Conservation (phyloP, 495 filamentous ascomycete species). For the Lasiosphaeria miniovina region DNA sequence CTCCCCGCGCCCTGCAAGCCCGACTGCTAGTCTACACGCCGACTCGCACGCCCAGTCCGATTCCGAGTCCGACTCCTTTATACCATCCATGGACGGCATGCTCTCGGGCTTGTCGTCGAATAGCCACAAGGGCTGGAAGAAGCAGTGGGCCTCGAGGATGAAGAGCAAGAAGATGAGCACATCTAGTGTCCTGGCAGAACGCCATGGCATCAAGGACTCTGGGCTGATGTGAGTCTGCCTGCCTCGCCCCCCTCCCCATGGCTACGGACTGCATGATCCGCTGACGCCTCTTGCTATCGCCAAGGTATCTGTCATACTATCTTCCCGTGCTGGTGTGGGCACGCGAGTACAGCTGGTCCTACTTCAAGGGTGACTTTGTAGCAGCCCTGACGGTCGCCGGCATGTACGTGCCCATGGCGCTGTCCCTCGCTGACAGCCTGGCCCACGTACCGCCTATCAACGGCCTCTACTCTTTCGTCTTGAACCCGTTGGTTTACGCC, state of each 20-base stretch:
- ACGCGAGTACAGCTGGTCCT: slow-evolving; percentile 74
- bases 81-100: slow-evolving; percentile 17
- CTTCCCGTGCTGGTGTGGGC: slow-evolving; percentile 89
- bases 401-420: slow-evolving; percentile 96
- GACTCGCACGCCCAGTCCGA: slow-evolving; percentile 12
- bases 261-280: neutral
- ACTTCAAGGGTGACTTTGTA: slow-evolving; percentile 79
- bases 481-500: slow-evolving; percentile 86
- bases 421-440: slow-evolving; percentile 90
- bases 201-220: slow-evolving; percentile 57
- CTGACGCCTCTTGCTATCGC: neutral
- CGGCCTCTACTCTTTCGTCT: slow-evolving; percentile 91
- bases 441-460: slow-evolving; percentile 91
- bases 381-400: slow-evolving; percentile 89
- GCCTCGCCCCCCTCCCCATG: neutral
- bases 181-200: slow-evolving; percentile 59
- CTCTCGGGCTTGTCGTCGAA: slow-evolving; percentile 19
- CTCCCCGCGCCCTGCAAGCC: slow-evolving; percentile 59
- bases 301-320: slow-evolving; percentile 89
- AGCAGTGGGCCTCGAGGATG: slow-evolving; percentile 35
- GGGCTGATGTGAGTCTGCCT: slow-evolving; percentile 50
- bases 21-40: slow-evolving; percentile 41
- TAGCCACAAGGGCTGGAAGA: slow-evolving; percentile 31
- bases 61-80: slow-evolving; percentile 20
- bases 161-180: slow-evolving; percentile 59